Evolutionary conservation across 1,284 basidiomycete species (phyloP).

Genomic region (Fomitopsis palustris): DNA sequence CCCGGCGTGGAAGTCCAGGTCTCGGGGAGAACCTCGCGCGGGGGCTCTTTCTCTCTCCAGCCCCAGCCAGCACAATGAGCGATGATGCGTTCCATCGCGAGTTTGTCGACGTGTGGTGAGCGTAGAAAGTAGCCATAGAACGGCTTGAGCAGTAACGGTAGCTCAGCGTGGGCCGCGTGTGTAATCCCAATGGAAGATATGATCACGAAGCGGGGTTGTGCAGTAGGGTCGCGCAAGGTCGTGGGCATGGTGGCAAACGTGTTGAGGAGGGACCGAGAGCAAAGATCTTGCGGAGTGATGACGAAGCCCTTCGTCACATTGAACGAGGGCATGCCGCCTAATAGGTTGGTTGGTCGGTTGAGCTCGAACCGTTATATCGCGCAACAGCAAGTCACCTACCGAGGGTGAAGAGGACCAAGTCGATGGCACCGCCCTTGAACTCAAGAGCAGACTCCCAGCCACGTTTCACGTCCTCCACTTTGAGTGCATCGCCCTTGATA

Average conservation of each 20-base stretch:
- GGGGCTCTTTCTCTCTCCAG: conserved; percentile 41
- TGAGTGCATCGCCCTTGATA: conserved; percentile 50
- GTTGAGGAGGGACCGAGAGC: conserved; percentile 47
- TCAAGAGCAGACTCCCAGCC: conserved; percentile 42
- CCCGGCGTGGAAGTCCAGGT: conserved; percentile 38
- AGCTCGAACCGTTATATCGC: not conserved
- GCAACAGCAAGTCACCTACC: conserved; percentile 32
- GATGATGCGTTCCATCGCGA: conserved; percentile 47
- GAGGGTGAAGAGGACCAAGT: conserved; percentile 48
- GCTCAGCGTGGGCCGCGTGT: conserved; percentile 34
- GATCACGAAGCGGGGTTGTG: conserved; percentile 46
- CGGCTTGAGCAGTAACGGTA: conserved; percentile 47
- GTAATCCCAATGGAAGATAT: conserved; percentile 54
- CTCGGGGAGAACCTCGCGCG: conserved; percentile 33
- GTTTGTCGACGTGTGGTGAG: conserved; percentile 52
- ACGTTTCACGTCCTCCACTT: conserved; percentile 37
- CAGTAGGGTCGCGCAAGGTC: conserved; percentile 15
- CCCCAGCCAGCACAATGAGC: conserved; percentile 42
- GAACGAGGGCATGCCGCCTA: conserved; percentile 43
- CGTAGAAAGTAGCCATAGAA: conserved; percentile 42
- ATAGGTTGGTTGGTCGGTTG: conserved; percentile 1
- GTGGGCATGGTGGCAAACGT: conserved; percentile 43
- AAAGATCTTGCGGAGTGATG: conserved; percentile 45
- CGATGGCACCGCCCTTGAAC: conserved; percentile 29
- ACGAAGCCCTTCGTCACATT: conserved; percentile 37